Evolutionary conservation across 23 red algal species (phyloP).

Genomic region (Pyropia haitanensis): DNA sequence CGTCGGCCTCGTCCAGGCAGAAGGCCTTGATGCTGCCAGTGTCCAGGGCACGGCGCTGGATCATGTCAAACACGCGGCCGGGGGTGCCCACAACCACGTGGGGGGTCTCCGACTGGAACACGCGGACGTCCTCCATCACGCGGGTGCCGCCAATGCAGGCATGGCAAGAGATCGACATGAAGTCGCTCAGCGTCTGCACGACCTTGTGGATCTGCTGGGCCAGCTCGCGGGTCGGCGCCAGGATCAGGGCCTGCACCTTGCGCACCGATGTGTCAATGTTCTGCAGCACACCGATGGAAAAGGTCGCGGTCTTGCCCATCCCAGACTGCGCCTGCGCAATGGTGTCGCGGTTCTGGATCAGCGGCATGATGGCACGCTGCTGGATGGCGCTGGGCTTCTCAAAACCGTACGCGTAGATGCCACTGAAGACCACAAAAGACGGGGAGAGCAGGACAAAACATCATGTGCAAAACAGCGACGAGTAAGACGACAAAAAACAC

Average conservation of each 20-base stretch:
- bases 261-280: slow-evolving; percentile 86
- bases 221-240: slow-evolving; percentile 96
- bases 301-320: slow-evolving; percentile 97
- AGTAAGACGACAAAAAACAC: too few relatives aligned
- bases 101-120: slow-evolving; percentile 81
- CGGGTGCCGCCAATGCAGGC: slow-evolving; percentile 96
- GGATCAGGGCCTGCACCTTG: slow-evolving; percentile 96
- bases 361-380: slow-evolving; percentile 92
- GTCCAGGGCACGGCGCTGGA: slow-evolving; percentile 77
- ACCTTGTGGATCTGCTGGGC: slow-evolving; percentile 99
- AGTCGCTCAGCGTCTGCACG: slow-evolving; percentile 78
- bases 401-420: slow-evolving; percentile 97
- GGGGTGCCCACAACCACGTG: slow-evolving; percentile 98
- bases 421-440: background rate
- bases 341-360: slow-evolving; percentile 84
- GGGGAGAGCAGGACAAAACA: background rate
- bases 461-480: background rate
- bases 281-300: slow-evolving; percentile 94
- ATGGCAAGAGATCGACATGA: slow-evolving; percentile 83
- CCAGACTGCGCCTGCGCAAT: slow-evolving; percentile 98
- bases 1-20: slow-evolving; percentile 96
- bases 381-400: slow-evolving; percentile 99
- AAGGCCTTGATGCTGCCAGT: slow-evolving; percentile 96
- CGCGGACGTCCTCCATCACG: slow-evolving; percentile 87
- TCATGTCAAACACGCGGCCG: slow-evolving; percentile 95